Conservation (phyloP, 257 asterid species). For the Thymus mandschuricus region DNA sequence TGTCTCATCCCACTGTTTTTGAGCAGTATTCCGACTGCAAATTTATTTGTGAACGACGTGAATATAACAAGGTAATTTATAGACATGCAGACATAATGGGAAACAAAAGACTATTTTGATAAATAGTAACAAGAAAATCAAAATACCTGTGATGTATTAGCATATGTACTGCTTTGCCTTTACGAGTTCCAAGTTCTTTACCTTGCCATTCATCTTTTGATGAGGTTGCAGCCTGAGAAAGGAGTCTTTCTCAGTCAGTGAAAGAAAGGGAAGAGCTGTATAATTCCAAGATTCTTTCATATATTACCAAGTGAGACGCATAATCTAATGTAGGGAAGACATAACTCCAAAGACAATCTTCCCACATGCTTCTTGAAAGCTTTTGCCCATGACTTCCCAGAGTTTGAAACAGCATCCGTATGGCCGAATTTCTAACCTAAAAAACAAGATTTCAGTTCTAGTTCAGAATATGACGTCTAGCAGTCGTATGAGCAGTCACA, state of each 20-base stretch:
- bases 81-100: background rate
- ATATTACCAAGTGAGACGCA: conserved; percentile 87
- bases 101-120: background rate
- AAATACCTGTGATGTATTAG: conserved; percentile 96
- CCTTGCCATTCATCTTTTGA: conserved; percentile 99
- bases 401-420: conserved; percentile 94
- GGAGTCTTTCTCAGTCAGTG: conserved; percentile 33
- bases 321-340: conserved; percentile 86
- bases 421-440: conserved; percentile 95
- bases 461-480: conserved; percentile 30
- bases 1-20: conserved; percentile 99
- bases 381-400: conserved; percentile 98
- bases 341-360: conserved; percentile 87
- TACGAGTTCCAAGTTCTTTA: conserved; percentile 95
- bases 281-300: conserved; percentile 18
- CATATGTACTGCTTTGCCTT: conserved; percentile 99
- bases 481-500: conserved; percentile 32
- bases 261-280: conserved; percentile 29
- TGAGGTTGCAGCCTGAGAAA: conserved; percentile 89
- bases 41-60: conserved; percentile 27
- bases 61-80: conserved; percentile 16
- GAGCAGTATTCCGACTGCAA: conserved; percentile 97
- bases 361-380: conserved; percentile 93
- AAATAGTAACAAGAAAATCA: conserved; percentile 29
- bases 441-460: conserved; percentile 33